Percentiles rank a stretch among this genome's conserved stretches.
Evolutionary conservation across 495 filamentous ascomycete genomes (phyloP).

Genomic region (Lasiosphaeria ovina): DNA sequence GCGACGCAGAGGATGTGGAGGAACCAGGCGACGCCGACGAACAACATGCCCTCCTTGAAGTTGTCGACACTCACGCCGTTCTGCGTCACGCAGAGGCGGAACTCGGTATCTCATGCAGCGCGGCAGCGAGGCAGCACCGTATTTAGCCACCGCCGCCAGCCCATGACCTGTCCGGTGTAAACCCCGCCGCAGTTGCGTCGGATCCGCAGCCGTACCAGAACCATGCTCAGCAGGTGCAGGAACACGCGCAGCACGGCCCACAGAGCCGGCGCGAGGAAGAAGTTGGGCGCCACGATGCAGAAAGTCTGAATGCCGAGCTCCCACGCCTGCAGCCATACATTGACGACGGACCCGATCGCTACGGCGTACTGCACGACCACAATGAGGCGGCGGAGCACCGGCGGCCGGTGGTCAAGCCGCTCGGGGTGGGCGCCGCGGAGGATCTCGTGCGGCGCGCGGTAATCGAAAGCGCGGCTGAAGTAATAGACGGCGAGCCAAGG

Average conservation of each 20-base stretch:
- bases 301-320: conserved; percentile 15
- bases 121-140: neutral
- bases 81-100: conserved; percentile 2
- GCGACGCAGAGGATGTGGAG: conserved; percentile 10
- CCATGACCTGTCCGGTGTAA: neutral
- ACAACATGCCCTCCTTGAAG: neutral
- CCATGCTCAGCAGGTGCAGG: conserved; percentile 9
- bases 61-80: neutral
- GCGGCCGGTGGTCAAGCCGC: neutral
- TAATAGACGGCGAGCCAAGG: conserved; percentile 20
- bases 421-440: conserved; percentile 1
- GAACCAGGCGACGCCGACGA: conserved; percentile 16
- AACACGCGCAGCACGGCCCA: conserved; percentile 17
- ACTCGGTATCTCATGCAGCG: conserved; percentile 1
- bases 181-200: neutral
- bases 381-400: neutral
- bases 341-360: conserved; percentile 4
- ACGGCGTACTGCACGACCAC: conserved; percentile 16
- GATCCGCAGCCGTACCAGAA: conserved; percentile 15
- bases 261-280: conserved; percentile 8
- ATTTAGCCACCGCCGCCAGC: neutral
- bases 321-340: conserved; percentile 10
- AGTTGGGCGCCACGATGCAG: conserved; percentile 14
- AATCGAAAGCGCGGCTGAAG: conserved; percentile 23
- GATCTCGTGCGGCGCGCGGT: conserved; percentile 18